Percentiles rank a stretch among this genome's conserved stretches.
Evolutionary conservation across 805 yeast genomes (phyloP).

Genomic region (Suhomyces tanzawaensis): DNA sequence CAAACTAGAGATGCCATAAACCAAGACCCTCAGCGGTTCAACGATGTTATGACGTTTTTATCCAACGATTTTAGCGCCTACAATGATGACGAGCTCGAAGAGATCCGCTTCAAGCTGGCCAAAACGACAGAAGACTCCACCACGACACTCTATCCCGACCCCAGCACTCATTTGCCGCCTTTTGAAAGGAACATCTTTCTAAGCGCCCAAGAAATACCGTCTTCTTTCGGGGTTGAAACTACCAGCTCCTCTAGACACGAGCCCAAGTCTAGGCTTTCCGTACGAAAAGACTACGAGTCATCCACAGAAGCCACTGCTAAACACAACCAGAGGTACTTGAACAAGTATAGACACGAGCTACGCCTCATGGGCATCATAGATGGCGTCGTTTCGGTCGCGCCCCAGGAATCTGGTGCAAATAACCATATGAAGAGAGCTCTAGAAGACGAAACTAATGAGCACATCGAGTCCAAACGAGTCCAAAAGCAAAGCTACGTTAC

Average conservation of each 20-base stretch:
- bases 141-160: background rate
- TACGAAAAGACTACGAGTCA: constrained; percentile 19
- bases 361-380: constrained; percentile 7
- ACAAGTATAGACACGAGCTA: constrained; percentile 18
- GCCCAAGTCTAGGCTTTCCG: constrained; percentile 16
- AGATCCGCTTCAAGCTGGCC: constrained; percentile 25
- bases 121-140: background rate
- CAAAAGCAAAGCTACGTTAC: constrained; percentile 7
- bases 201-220: constrained; percentile 9
- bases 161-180: too few relatives aligned
- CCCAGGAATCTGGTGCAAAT: background rate
- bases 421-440: background rate
- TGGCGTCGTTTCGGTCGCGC: background rate
- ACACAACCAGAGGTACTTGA: constrained; percentile 18
- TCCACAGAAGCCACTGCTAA: constrained; percentile 12
- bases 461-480: constrained; percentile 2
- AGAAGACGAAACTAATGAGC: background rate
- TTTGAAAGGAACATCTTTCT: constrained; percentile 15
- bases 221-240: constrained; percentile 10
- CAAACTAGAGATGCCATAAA: constrained; percentile 22
- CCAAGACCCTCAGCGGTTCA: constrained; percentile 5
- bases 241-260: background rate
- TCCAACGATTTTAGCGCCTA: constrained; percentile 18
- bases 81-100: constrained; percentile 27
- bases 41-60: constrained; percentile 3